Evolutionary conservation across 1,139 yeast genomes (phyloP), one percentile per base, ranked within the genome.

Genomic region (Taphrina flavorubra): DNA sequence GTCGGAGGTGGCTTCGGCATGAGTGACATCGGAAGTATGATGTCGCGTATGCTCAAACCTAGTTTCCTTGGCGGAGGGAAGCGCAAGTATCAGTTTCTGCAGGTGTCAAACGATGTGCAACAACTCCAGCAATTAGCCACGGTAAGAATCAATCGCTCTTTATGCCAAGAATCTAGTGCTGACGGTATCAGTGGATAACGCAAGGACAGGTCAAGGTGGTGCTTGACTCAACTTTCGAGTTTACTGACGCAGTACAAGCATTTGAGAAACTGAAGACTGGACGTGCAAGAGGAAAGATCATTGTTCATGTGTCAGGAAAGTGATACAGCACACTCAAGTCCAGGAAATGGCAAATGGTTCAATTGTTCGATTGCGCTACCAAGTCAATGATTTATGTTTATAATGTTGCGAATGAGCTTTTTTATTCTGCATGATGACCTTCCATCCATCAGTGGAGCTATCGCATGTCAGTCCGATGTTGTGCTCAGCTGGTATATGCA

Each of bases 21-120:
- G 31, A 7, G n/a, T 8, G 46, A 49, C 5, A 8, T 56, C 6
- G 49, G 47, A 42, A 25, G 46, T 14, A 16, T 44, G 1, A 31
- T 51, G 14, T 62, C 59, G 6, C 68, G 70, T 18, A 39, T 39
- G 14, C 53, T 68, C 6, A 40, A 53, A n/a, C 70, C 70, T 1
- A 47, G 31, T 10, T 49, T 68, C 49, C 37, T 68, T n/a, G 70
- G 70, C 18, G 70, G 70, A 34, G 61, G 64, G 11, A 39, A 42
- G 31, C 68, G 66, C 36, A 46, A 51, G 39, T 68, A 49, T 47
- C 57, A 61, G 7, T 51, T 62, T 39, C 46, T 56, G 37, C 2
- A 20, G 2, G n/a, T 42, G n/a, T 6, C 18, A 25, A 59, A 36
- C 49, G 47, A 56, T 31, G 64, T 37, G 13, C 37, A 56, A 14